Conservation (phyloP, 2,329 filamentous ascomycete species). For the Sphaceloma murrayae region DNA sequence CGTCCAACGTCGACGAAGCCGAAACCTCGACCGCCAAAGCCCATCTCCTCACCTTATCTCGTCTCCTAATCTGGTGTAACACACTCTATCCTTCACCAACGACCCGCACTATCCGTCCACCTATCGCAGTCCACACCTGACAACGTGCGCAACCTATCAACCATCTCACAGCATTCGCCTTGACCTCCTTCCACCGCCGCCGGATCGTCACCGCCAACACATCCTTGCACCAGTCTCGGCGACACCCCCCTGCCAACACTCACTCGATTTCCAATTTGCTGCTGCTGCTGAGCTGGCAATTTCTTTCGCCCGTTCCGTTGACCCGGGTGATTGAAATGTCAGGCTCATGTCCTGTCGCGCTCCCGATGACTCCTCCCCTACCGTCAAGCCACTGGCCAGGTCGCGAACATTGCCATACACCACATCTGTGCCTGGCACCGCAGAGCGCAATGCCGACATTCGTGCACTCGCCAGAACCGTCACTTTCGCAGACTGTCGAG, state of each 20-base stretch:
- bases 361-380: constrained; percentile 11
- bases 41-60: background rate
- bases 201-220: constrained; percentile 8
- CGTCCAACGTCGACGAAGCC: background rate
- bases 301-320: background rate
- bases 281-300: background rate
- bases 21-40: background rate
- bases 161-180: background rate
- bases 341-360: constrained; percentile 17
- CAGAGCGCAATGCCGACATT: constrained; percentile 2
- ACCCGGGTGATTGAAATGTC: constrained; percentile 15
- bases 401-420: constrained; percentile 8
- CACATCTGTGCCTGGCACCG: constrained; percentile 3
- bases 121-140: constrained; percentile 5
- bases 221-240: constrained; percentile 10
- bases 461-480: background rate
- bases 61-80: constrained; percentile 1
- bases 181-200: background rate
- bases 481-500: constrained; percentile 1
- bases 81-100: constrained; percentile 5
- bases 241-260: constrained; percentile 4
- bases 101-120: constrained; percentile 10
- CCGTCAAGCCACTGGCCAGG: constrained; percentile 14
- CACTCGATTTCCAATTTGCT: background rate
- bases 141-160: constrained; percentile 4